Conservation (phyloP, 208 protist genomes). For the Wallacemonas rigidus region DNA sequence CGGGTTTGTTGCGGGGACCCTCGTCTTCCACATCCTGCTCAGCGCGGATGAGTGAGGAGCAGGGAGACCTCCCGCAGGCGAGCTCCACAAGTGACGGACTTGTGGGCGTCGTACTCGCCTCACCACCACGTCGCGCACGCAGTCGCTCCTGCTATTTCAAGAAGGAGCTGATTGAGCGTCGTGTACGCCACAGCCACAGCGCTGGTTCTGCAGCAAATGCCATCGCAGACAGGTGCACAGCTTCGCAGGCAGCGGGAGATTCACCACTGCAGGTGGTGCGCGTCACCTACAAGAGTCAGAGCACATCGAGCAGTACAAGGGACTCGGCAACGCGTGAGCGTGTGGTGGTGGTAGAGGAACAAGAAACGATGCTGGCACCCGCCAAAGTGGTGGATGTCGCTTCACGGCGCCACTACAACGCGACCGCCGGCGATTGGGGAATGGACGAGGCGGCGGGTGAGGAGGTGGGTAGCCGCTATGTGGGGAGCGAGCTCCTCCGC, state of each 20-base stretch:
- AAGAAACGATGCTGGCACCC: constrained; percentile 1
- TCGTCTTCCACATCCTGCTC: neutral
- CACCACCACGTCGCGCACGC: neutral
- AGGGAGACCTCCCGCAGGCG: neutral
- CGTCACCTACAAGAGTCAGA: constrained; percentile 8
- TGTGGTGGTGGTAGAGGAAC: constrained; percentile 13
- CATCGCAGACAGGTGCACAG: neutral
- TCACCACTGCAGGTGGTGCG: constrained; percentile 9
- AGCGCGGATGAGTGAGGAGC: neutral
- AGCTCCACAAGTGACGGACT: neutral
- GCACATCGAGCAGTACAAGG: neutral
- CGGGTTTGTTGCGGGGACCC: neutral
- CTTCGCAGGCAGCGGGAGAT: neutral
- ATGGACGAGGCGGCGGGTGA: neutral
- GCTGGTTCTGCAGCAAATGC: too few relatives aligned
- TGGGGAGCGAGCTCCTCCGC: neutral
- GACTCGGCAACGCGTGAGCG: neutral
- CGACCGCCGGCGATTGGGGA: neutral
- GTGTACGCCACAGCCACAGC: neutral
- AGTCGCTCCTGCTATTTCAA: constrained; percentile 13
- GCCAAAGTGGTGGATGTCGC: neutral
- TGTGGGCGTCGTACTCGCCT: neutral
- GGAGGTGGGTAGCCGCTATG: neutral
- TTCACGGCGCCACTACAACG: neutral
- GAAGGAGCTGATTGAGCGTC: constrained; percentile 11